Evolutionary conservation across 495 filamentous ascomycete genomes (phyloP).

Genomic region (Penicilliopsis zonata): DNA sequence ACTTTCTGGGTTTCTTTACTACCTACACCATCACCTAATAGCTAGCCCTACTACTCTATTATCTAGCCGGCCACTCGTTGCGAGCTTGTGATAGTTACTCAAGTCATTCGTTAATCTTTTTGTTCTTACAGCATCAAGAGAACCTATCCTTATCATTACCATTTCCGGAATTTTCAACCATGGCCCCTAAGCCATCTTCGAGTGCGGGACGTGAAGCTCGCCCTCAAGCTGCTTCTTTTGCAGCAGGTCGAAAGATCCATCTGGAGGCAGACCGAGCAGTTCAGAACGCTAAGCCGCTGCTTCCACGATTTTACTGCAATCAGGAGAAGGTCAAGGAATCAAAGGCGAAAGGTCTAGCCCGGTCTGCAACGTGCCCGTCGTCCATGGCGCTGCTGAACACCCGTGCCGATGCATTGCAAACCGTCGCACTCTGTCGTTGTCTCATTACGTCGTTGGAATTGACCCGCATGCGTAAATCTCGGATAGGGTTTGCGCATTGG

Average conservation of each 20-base stretch:
- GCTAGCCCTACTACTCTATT: neutral
- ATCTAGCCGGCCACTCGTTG: neutral
- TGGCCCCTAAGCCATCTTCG: no score
- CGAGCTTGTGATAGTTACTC: neutral
- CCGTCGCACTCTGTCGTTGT: conserved; percentile 10
- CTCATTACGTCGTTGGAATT: conserved; percentile 13
- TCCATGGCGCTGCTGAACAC: conserved; percentile 1
- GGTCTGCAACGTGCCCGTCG: neutral
- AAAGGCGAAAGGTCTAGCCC: neutral
- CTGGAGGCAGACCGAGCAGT: no score
- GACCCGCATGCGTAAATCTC: conserved; percentile 14
- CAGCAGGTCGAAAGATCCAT: no score
- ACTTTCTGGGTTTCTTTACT: neutral
- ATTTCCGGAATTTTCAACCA: no score
- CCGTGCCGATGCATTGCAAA: conserved; percentile 8
- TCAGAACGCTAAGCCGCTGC: no score
- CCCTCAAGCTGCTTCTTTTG: no score
- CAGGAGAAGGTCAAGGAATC: no score
- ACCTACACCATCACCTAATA: neutral
- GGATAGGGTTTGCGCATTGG: conserved; percentile 12
- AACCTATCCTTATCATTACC: neutral
- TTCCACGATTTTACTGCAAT: no score
- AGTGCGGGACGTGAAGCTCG: no score
- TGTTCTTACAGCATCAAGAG: neutral
- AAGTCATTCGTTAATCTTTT: conserved; percentile 1